phyloP scores from a whole-genome alignment of 495 filamentous ascomycete genomes.

The Penicillium ochrochloron region DNA sequence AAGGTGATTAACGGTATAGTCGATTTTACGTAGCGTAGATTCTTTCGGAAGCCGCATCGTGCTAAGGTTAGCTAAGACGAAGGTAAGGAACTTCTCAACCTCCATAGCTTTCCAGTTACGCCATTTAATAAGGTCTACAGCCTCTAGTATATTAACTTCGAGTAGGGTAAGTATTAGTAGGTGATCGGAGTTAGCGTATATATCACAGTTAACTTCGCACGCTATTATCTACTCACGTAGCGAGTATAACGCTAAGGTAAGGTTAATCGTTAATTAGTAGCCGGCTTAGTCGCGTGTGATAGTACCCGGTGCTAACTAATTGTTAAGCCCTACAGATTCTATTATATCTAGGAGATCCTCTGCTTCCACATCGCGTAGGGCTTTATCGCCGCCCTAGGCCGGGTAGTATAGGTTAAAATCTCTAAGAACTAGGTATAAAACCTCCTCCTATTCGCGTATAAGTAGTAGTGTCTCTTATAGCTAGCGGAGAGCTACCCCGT shows the following conservation, averaged over 20 bases:
- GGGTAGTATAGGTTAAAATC: too few relatives aligned
- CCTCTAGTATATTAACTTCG: background rate
- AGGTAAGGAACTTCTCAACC: background rate
- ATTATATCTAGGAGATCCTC: background rate
- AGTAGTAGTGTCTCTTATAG: too few relatives aligned
- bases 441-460: too few relatives aligned
- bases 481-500: too few relatives aligned
- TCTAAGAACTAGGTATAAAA: too few relatives aligned
- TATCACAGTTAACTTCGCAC: background rate
- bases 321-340: constrained; percentile 1
- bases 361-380: background rate
- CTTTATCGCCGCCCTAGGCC: background rate
- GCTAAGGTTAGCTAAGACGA: too few relatives aligned
- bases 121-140: background rate
- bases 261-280: constrained; percentile 16
- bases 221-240: background rate
- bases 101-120: background rate
- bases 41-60: too few relatives aligned
- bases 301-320: constrained; percentile 7
- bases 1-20: constrained; percentile 1
- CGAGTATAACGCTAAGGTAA: background rate
- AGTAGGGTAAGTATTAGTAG: too few relatives aligned
- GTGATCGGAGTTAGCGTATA: constrained; percentile 12
- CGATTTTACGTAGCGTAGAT: background rate
- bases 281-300: constrained; percentile 11